Base-by-base conservation (phyloP, 2,329 filamentous ascomycete genomes). In the Cercospora zeina region DNA sequence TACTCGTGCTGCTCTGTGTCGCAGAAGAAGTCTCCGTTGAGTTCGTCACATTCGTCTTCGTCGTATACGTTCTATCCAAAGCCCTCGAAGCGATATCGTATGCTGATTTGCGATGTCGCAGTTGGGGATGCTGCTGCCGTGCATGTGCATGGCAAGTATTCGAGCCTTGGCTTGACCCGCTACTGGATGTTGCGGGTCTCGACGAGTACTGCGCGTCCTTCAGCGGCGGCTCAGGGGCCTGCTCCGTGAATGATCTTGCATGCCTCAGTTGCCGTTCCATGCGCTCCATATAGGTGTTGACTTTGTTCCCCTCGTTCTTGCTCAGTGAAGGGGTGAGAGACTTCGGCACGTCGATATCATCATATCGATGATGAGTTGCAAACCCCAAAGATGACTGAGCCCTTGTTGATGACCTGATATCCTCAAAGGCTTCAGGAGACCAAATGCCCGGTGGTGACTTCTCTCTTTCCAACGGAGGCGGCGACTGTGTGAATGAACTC, bases 381-480 rank as follows among this genome's bases (percentile, higher is more conserved):
- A 92, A 83, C 0, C 89, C 91, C 71, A 91, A 82, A 0, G 91
- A 89, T 3, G 91, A 95, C 66, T 90, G 83, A 0, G 92, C 88
- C 42, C 88, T 76, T 47, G 77, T 78, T 16, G 75, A 74, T n/a
- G 74, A 72, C 51, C 80, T 79, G 4, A 81, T 76, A 58, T 83
- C 78, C 65, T 88, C 88, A 71, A 96, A 97, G 7, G 88, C 90
- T 70, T 96, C 93, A 0, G 92, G 92, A 0, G 92, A 95, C 95
- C 95, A 99, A 4, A 92, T 88, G 71, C 91, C 86, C 8, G 87
- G 76, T 0, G 84, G 79, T 0, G 83, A 79, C 45, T 85, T 81
- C 0, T 85, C 82, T 30, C 84, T 82, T 34, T 84, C 82, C 49
- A 62, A 49, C 27, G 69, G 67, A 13, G 80, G 70, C 65, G 80